These are phyloP conservation scores for Imleria badia DNA, from an alignment of 768 basidiomycete genomes.

Conservation along the genomic window DNA sequence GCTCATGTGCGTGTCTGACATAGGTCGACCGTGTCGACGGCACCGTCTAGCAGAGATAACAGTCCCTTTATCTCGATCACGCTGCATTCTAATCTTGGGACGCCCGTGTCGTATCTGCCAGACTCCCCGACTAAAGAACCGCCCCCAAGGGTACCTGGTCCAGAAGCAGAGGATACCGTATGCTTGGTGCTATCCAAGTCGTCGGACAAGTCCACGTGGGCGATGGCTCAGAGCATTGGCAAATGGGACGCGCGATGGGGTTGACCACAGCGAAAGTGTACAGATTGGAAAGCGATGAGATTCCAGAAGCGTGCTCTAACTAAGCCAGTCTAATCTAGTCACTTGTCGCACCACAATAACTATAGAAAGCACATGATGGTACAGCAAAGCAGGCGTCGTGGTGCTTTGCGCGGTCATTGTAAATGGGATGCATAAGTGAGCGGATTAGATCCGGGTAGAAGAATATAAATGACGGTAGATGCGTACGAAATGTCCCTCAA, in stretches of 20 bases:
- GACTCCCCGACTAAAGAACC: conserved; percentile 21
- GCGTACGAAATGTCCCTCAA: conserved; percentile 10
- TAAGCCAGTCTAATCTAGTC: conserved; percentile 31
- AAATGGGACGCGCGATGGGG: conserved; percentile 44
- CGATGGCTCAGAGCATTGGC: conserved; percentile 44
- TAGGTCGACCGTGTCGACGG: conserved; percentile 11
- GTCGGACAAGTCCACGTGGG: conserved; percentile 34
- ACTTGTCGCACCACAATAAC: conserved; percentile 30
- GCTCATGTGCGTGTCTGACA: background rate
- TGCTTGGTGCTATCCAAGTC: conserved; percentile 39
- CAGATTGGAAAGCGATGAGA: conserved; percentile 40
- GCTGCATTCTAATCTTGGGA: conserved; percentile 40
- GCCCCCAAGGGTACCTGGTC: conserved; percentile 43
- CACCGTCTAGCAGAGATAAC: conserved; percentile 5
- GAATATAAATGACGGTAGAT: conserved; percentile 25
- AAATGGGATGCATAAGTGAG: conserved; percentile 38
- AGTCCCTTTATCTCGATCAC: conserved; percentile 17
- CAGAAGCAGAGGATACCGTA: conserved; percentile 55
- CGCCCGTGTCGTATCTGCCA: conserved; percentile 54
- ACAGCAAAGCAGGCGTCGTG: conserved; percentile 30
- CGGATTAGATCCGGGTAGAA: conserved; percentile 32
- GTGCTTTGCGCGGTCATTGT: conserved; percentile 24
- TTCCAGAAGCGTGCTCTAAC: conserved; percentile 13
- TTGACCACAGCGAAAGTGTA: conserved; percentile 35
- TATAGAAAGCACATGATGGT: conserved; percentile 35